Percentiles rank a stretch among this genome's conserved stretches.
Conservation (phyloP, 345 rosid genomes). For the Populus euphratica region DNA sequence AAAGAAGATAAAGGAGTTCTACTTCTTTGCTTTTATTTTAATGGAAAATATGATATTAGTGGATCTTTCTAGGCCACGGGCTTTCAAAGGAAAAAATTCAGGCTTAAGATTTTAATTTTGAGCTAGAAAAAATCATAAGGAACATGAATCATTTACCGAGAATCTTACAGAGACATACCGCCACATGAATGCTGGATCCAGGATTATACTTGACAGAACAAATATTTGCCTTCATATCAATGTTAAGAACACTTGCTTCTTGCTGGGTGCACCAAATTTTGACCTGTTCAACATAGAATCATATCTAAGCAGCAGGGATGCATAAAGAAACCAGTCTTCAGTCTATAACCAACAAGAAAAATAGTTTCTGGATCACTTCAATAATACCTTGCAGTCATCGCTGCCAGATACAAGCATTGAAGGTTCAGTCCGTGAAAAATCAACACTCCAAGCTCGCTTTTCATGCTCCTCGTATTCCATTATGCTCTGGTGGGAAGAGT, state of each 20-base stretch:
- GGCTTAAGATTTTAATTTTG: not conserved
- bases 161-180: constrained; percentile 40
- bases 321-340: not conserved
- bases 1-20: not conserved
- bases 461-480: constrained; percentile 97
- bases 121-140: not conserved
- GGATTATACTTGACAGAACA: constrained; percentile 95
- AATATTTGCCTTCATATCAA: constrained; percentile 90
- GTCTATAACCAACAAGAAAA: not conserved
- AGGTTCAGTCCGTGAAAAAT: constrained; percentile 79
- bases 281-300: constrained; percentile 43
- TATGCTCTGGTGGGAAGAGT: constrained; percentile 45
- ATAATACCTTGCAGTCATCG: constrained; percentile 80
- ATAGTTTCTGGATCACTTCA: constrained; percentile 2
- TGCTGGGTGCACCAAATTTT: constrained; percentile 89
- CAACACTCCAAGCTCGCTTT: constrained; percentile 97
- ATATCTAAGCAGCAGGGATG: constrained; percentile 12
- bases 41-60: not conserved
- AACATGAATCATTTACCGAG: not conserved
- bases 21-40: no score
- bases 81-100: not conserved
- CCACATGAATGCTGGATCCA: constrained; percentile 80
- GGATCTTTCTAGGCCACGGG: not conserved
- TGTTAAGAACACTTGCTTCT: constrained; percentile 83
- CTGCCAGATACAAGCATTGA: constrained; percentile 95